Evolutionary conservation across 2,329 filamentous ascomycete genomes (phyloP), one percentile per base, ranked within the genome.

Genomic region (Clathrospora elynae): DNA sequence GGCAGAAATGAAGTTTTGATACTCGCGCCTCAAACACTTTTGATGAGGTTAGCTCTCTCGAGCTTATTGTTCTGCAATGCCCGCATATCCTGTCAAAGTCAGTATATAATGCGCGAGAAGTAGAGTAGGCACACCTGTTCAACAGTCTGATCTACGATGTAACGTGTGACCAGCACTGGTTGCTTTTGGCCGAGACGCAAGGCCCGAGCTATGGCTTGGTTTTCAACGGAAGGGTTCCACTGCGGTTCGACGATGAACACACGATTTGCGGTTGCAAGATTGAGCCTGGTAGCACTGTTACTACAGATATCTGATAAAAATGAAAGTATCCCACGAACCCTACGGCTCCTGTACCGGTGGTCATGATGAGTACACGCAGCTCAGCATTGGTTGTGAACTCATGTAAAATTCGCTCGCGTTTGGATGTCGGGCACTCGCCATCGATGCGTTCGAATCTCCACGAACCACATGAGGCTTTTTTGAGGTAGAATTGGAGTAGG

Each of bases 151-250:
- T 66, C 55, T 0, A 76, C 68, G 0, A 78, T 62, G 29, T 80
- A 81, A 17, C 76, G 70, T 0, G 66, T 74, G 1, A 80, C 70
- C 0, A 58, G 42, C 0, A 81, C 78, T 7, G 70, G 38, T 4
- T 70, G 51, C 2, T 59, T 52, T 43, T 81, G 78, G 0, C 76
- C 75, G 0, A 81, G 61, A 0, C 78, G 71, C 3, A 78, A 59
- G 0, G 75, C 76, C 8, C 78, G 64, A 0, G 71, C 76, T 9
- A 81, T 73, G 0, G 78, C 79, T 40, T 82, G 78, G 9, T 71
- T 72, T 43, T 81, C 79, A 0, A 78, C 72, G 2, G 71, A 74
- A 0, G 78, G 78, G 25, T 81, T 81, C 78, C 78, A 81, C 17
- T 81, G 79, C 0, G 76, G 72, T 35, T 81, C 79, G 0, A 80